Evolutionary conservation across 345 rosid species (phyloP), one percentile per base, ranked within the genome.

Genomic region (Turritis glabra): DNA sequence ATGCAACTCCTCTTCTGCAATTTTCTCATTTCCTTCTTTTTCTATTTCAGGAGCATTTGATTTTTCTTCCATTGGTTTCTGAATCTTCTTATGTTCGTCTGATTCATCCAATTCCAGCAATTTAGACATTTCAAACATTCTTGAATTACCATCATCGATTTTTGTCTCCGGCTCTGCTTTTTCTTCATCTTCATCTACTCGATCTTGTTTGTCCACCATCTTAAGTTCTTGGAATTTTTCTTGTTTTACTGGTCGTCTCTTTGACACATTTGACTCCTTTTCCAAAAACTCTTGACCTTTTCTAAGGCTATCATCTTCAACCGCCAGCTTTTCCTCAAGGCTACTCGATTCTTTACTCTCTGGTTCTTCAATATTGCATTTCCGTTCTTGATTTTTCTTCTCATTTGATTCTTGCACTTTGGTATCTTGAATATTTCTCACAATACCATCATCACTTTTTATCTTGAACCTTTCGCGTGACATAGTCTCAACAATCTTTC

Each of bases 191-290:
- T 11, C 38, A n/a, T 3, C 8, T 17, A 55, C 40, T n/a, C 0
- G 25, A 4, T 56, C 66, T 23, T 7, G 30, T 57, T 46, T 54
- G 0, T 22, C 30, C 14, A 11, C 21, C 18, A 21, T 23, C 46
- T 14, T 56, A 2, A 33, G 29, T 55, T 73, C 30, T 64, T 46
- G 77, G 30, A 32, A 1, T 5, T 11, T 55, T 33, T 44, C 77
- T 65, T 55, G 51, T 32, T 57, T 38, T 59, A 65, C 51, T 74
- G 32, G 41, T 27, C 11, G 21, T 38, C 53, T 67, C 44, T 67
- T 67, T 50, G 70, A 52, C 17, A 21, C 26, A 52, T 9, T 29
- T 52, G 60, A 5, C n/a, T 29, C 61, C 10, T 38, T 75, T 58
- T 59, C 54, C 35, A 50, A 14, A 38, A 19, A 0, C 2, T 67